Base-by-base conservation (phyloP, 345 rosid genomes). In the Lepidium didymum region DNA sequence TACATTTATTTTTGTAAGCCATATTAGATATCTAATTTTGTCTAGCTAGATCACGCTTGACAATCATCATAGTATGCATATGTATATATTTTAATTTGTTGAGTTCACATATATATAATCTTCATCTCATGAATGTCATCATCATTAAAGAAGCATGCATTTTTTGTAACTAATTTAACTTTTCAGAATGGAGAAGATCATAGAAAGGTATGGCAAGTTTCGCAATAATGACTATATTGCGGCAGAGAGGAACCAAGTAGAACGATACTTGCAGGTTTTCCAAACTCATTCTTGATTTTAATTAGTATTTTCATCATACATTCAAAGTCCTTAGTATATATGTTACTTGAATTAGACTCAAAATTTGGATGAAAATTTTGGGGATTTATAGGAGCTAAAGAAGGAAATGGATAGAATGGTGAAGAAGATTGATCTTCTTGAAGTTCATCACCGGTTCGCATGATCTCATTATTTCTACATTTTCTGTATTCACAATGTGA, bases 341-440 rank as follows among this genome's bases (percentile, higher is more conserved):
- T n/a, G n/a, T n/a, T n/a, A n/a, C n/a, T n/a, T n/a, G n/a, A n/a
- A n/a, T n/a, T n/a, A n/a, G n/a, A n/a, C n/a, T n/a, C n/a, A n/a
- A n/a, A n/a, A n/a, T n/a, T n/a, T n/a, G n/a, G n/a, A n/a, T n/a
- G n/a, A n/a, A n/a, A n/a, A n/a, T n/a, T n/a, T n/a, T n/a, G n/a
- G n/a, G n/a, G n/a, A n/a, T n/a, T n/a, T n/a, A n/a, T n/a, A n/a
- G 91, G 78, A 71, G 67, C 53, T 78, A 44, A 81, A 64, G 79
- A 52, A 69, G 3, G 96, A 88, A 71, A 65, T 79, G 21, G 72
- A 67, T 38, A 69, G 33, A 50, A 68, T 85, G 87, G 77, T 60
- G 14, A 78, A 75, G 79, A 82, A 77, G 80, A 82, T 91, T 60
- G 83, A 80, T 68, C 62, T 58, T 6, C 84, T 84, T 68, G 78